phyloP scores from a whole-genome alignment of 2,329 filamentous ascomycete genomes.

The Diaporthe helianthi region DNA sequence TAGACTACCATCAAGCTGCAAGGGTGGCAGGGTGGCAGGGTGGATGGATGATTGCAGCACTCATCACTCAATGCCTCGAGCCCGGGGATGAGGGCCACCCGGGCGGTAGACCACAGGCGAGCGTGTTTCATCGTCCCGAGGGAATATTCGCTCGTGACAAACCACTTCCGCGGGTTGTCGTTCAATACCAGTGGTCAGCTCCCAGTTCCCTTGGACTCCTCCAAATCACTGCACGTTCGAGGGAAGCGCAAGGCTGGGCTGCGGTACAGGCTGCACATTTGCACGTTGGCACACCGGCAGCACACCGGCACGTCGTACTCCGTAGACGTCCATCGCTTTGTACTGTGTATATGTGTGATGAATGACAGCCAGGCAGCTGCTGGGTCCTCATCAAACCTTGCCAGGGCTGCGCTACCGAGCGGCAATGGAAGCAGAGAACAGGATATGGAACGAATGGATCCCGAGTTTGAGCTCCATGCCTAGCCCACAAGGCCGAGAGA shows the following conservation, averaged over 20 bases:
- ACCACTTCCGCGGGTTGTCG: not conserved
- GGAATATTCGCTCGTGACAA: constrained; percentile 5
- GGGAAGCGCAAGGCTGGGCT: not conserved
- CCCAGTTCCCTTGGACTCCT: not conserved
- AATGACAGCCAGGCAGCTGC: constrained; percentile 27
- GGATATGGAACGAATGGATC: not conserved
- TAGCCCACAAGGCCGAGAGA: not conserved
- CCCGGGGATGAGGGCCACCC: not conserved
- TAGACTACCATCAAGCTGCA: not conserved
- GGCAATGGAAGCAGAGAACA: constrained; percentile 17
- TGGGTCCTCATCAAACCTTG: constrained; percentile 25
- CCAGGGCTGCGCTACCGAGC: not conserved
- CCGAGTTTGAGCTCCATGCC: constrained; percentile 13
- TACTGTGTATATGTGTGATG: constrained; percentile 17
- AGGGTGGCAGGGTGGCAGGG: too few relatives aligned
- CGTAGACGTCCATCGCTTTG: not conserved
- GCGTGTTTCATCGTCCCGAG: constrained; percentile 19
- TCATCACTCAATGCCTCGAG: constrained; percentile 9
- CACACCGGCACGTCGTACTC: too few relatives aligned
- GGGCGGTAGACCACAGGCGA: not conserved
- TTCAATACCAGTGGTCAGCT: not conserved
- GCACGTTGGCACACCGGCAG: too few relatives aligned
- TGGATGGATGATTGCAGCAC: constrained; percentile 11
- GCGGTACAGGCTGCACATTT: not conserved
- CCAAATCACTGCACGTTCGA: not conserved